These are phyloP conservation scores for Neophaeococcomyces mojaviensis DNA, from an alignment of 2,329 filamentous ascomycete species.

Conservation along the genomic window DNA sequence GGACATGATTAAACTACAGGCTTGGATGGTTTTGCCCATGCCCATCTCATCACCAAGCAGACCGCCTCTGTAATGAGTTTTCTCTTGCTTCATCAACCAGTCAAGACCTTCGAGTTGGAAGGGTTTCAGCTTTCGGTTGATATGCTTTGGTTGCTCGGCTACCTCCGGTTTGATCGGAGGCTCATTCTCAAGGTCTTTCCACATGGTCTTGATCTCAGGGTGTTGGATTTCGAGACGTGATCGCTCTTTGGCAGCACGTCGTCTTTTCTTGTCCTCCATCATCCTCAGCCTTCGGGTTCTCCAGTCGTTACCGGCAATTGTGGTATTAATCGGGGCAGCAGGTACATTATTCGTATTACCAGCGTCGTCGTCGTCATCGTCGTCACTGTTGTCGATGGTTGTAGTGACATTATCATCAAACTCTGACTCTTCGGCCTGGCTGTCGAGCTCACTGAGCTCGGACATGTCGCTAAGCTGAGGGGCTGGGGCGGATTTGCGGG, in stretches of 20 bases:
- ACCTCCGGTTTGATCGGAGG: constrained; percentile 57
- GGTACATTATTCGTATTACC: not conserved
- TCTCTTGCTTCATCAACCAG: constrained; percentile 91
- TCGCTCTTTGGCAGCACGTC: constrained; percentile 46
- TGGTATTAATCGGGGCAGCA: not conserved
- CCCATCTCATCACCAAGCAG: constrained; percentile 97
- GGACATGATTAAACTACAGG: constrained; percentile 96
- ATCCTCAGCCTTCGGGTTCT: not conserved
- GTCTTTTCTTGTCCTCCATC: constrained; percentile 4
- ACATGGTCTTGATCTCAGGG: constrained; percentile 75
- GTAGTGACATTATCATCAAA: constrained; percentile 10
- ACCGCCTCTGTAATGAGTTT: constrained; percentile 76
- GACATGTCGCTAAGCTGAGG: constrained; percentile 10
- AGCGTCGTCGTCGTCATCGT: not conserved
- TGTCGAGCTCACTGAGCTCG: constrained; percentile 9
- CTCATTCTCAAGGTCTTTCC: constrained; percentile 64
- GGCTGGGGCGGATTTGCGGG: not conserved
- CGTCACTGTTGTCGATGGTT: constrained; percentile 2
- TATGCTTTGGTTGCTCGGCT: constrained; percentile 65
- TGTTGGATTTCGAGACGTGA: constrained; percentile 66
- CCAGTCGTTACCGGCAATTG: not conserved
- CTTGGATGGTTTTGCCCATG: constrained; percentile 96
- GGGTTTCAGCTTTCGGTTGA: constrained; percentile 76
- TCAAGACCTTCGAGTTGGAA: constrained; percentile 91
- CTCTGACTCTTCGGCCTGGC: constrained; percentile 7